Evolutionary conservation across 257 asterid species (phyloP), one percentile per base, ranked within the genome.

Genomic region (Agastache rugosa): DNA sequence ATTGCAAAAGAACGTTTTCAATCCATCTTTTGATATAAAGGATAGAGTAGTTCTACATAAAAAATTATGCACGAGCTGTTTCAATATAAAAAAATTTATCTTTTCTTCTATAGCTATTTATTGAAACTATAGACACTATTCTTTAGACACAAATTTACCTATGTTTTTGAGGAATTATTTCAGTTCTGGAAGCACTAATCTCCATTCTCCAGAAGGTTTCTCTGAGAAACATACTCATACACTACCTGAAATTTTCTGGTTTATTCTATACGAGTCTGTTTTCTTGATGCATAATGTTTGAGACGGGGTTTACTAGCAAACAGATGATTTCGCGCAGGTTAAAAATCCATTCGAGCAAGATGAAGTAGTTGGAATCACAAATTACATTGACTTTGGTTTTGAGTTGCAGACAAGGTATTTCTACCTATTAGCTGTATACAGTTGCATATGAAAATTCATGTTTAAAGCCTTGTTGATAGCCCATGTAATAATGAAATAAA

Each of bases 371-470:
- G 97, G 98, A 72, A 93, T 93, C 85, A 93, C 97, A 37, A 93
- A 93, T 73, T 93, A 93, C 84, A 89, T 93, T 3, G 97, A 93
- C 82, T 93, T 93, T 8, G 98, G 98, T 67, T 90, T 93, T 83
- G 95, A 90, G 92, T 80, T 93, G 87, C 94, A 84, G 80, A 87
- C 98, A 0, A 86, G 89, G 98, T 93, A 87, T 39, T 59, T 69
- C 44, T 65, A 75, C 65, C 74, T 53, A 53, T 69, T 75, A 63
- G 59, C 17, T 61, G 35, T 34, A 63, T 66, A 48, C 59, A 25
- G 2, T 63, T 15, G 20, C 35, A 70, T 53, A 70, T 16, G 6
- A 20, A 20, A 37, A 41, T 63, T 74, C 54, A 66, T 44, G 23
- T 50, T 66, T 65, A n/a, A 59, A 63, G 50, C 62, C 16, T 19